Conservation (phyloP, 2,329 filamentous ascomycete genomes). For the Pseudodiploospora longispora region DNA sequence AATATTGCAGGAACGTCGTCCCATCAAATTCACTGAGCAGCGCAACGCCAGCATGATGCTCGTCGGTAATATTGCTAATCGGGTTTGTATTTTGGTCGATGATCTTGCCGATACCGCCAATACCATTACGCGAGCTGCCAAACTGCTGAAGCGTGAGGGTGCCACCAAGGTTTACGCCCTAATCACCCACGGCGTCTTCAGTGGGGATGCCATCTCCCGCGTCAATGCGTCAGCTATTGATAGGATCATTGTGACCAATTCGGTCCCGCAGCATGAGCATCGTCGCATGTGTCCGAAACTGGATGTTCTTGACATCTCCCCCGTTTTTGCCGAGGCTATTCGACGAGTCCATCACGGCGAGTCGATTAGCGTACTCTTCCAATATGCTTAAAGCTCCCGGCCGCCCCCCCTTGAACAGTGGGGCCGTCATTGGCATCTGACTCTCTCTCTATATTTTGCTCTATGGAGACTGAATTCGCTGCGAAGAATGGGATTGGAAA, state of each 20-base stretch:
- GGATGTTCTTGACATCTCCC: conserved; percentile 81
- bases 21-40: conserved; percentile 77
- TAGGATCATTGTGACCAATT: conserved; percentile 92
- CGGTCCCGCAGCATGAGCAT: conserved; percentile 82
- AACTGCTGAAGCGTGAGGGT: conserved; percentile 92
- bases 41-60: conserved; percentile 95
- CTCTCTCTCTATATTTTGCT: too few species aligned
- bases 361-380: conserved; percentile 89
- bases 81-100: conserved; percentile 84
- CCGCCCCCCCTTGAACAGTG: too few species aligned
- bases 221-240: conserved; percentile 91
- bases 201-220: conserved; percentile 86
- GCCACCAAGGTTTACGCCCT: conserved; percentile 87
- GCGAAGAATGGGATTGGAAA: neutral
- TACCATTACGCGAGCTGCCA: conserved; percentile 92
- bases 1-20: conserved; percentile 69
- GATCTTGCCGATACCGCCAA: conserved; percentile 94
- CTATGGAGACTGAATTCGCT: too few species aligned
- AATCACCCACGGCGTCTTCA: conserved; percentile 90
- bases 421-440: too few species aligned
- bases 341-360: conserved; percentile 95
- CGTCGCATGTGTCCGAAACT: conserved; percentile 73
- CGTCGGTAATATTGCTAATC: conserved; percentile 74
- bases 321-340: conserved; percentile 91
- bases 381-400: conserved; percentile 19